phyloP scores from a whole-genome alignment of 2,329 filamentous ascomycete genomes.

The Cryoendolithus antarcticus region DNA sequence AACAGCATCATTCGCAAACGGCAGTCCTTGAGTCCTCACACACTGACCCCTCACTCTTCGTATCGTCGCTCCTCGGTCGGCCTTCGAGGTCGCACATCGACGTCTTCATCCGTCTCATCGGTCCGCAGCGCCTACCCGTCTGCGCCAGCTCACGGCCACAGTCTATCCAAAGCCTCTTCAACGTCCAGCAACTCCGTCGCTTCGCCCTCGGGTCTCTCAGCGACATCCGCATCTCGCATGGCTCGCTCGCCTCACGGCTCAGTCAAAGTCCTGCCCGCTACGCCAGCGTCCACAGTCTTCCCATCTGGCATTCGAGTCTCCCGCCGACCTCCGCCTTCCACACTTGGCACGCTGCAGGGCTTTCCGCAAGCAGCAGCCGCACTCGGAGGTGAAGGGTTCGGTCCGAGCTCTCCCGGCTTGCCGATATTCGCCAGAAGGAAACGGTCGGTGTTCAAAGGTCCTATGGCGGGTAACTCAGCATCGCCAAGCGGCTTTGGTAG shows the following conservation, averaged over 20 bases:
- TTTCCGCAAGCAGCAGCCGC: slow-evolving; percentile 15
- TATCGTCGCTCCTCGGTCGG: slow-evolving; percentile 69
- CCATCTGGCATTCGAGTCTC: slow-evolving; percentile 70
- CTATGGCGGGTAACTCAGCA: slow-evolving; percentile 36
- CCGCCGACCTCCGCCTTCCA: slow-evolving; percentile 20
- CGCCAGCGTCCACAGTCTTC: slow-evolving; percentile 62
- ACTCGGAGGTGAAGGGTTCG: slow-evolving; percentile 11
- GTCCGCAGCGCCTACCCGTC: slow-evolving; percentile 75
- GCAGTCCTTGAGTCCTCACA: slow-evolving; percentile 59
- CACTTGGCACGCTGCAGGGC: slow-evolving; percentile 17
- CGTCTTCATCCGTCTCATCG: slow-evolving; percentile 86
- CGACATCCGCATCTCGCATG: slow-evolving; percentile 46
- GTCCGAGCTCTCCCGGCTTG: slow-evolving; percentile 40
- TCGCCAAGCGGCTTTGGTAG: slow-evolving; percentile 14
- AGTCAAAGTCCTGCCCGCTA: slow-evolving; percentile 88
- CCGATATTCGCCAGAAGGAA: slow-evolving; percentile 68
- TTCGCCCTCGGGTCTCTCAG: slow-evolving; percentile 30
- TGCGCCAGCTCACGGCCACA: slow-evolving; percentile 55
- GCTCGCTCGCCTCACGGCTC: slow-evolving; percentile 74
- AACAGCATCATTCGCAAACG: slow-evolving; percentile 22
- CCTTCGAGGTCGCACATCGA: slow-evolving; percentile 84
- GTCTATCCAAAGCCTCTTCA: slow-evolving; percentile 87
- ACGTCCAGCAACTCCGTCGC: slow-evolving; percentile 65
- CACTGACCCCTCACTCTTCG: slow-evolving; percentile 75
- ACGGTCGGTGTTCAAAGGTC: slow-evolving; percentile 70